Percentiles rank a stretch among this genome's conserved stretches.
Conservation (phyloP, 2,329 filamentous ascomycete species). For the Botrytis aclada region DNA sequence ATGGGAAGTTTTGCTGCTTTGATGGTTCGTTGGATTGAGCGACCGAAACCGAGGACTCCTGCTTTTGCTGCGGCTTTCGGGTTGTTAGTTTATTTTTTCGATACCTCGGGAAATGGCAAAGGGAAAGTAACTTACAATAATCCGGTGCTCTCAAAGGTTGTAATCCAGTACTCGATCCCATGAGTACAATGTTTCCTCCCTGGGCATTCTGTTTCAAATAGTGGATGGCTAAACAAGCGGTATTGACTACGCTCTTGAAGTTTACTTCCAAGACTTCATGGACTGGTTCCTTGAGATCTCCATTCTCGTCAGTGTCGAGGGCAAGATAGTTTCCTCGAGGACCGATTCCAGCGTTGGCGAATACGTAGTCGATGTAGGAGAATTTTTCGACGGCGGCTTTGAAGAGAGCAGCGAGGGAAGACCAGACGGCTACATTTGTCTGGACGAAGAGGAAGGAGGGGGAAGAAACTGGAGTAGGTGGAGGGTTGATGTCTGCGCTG, state of each 20-base stretch:
- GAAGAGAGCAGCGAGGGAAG: constrained; percentile 50
- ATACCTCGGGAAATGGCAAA: background rate
- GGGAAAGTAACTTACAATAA: constrained; percentile 38
- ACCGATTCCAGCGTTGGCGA: constrained; percentile 52
- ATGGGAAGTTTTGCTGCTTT: constrained; percentile 37
- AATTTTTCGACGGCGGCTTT: constrained; percentile 43
- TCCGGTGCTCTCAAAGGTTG: constrained; percentile 51
- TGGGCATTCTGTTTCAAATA: constrained; percentile 48
- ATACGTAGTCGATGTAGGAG: constrained; percentile 30
- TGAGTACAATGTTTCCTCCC: constrained; percentile 54
- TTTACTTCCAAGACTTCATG: constrained; percentile 48
- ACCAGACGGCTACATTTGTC: constrained; percentile 43
- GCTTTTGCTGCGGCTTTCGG: constrained; percentile 48
- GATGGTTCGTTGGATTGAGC: constrained; percentile 45
- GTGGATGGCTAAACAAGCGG: constrained; percentile 47
- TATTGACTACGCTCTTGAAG: constrained; percentile 49
- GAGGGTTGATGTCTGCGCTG: constrained; percentile 50
- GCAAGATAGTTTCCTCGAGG: constrained; percentile 47
- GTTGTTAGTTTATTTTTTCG: constrained; percentile 31
- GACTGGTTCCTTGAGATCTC: constrained; percentile 47
- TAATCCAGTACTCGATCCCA: constrained; percentile 49
- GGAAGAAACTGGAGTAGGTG: constrained; percentile 34
- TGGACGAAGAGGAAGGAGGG: constrained; percentile 42
- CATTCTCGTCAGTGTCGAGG: constrained; percentile 48
- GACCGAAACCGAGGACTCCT: constrained; percentile 52